Conservation (phyloP, 495 filamentous ascomycete genomes). For the Penicillium goetzii region DNA sequence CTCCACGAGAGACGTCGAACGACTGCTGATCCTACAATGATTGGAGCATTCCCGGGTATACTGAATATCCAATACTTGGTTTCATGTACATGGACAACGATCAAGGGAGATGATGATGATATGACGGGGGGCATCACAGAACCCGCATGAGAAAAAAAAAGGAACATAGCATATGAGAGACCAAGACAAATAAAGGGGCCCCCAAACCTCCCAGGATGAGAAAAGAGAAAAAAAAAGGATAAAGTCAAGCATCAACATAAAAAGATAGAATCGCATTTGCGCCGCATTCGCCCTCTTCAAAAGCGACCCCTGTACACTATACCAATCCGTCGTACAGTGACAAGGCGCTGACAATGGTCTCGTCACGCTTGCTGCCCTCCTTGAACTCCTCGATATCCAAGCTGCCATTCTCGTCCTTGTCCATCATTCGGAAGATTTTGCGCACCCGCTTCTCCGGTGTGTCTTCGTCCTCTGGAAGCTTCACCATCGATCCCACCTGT, state of each 20-base stretch:
- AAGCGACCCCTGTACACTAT: constrained; percentile 42
- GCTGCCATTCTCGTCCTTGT: constrained; percentile 97
- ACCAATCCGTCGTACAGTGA: constrained; percentile 96
- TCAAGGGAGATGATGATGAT: background rate
- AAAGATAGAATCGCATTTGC: constrained; percentile 26
- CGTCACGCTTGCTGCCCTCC: constrained; percentile 96
- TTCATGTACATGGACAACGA: background rate
- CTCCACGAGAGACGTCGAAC: background rate
- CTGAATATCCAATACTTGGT: constrained; percentile 1
- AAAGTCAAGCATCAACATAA: constrained; percentile 1
- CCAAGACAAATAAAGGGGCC: background rate
- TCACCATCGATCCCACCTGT: constrained; percentile 98
- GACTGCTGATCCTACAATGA: background rate
- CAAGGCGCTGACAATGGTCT: constrained; percentile 97
- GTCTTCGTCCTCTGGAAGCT: constrained; percentile 96
- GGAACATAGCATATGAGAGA: background rate
- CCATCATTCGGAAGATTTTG: constrained; percentile 99
- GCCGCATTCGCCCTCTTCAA: constrained; percentile 34
- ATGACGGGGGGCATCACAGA: background rate
- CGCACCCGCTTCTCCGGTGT: constrained; percentile 96
- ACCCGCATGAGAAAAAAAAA: constrained; percentile 3
- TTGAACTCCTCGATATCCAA: constrained; percentile 97
- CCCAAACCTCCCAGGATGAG: constrained; percentile 2
- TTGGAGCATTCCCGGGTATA: background rate
- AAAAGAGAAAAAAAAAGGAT: constrained; percentile 5